A percentile compares a stretch with the other conserved stretches of the same genome.
Conservation (phyloP, 148 eudicot species). For the Camellia sinensis region DNA sequence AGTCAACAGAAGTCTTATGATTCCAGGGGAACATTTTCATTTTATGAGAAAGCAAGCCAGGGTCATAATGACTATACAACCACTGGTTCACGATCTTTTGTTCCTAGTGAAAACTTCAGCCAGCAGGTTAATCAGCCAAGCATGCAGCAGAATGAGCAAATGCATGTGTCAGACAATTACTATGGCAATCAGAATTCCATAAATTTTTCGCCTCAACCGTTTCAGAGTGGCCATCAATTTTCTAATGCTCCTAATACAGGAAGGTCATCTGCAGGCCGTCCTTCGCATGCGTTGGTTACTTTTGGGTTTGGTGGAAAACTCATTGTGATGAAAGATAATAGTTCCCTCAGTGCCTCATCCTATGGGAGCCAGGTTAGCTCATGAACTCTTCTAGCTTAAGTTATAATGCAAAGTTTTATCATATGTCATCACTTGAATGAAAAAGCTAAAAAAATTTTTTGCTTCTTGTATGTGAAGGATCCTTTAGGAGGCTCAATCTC, state of each 20-base stretch:
- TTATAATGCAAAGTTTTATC: not conserved
- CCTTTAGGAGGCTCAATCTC: slow-evolving; percentile 54
- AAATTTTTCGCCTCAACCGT: slow-evolving; percentile 41
- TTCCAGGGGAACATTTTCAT: slow-evolving; percentile 29
- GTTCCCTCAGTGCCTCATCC: slow-evolving; percentile 33
- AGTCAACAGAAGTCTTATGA: slow-evolving; percentile 27
- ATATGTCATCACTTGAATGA: not conserved
- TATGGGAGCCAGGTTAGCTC: slow-evolving; percentile 63
- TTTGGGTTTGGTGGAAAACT: slow-evolving; percentile 97
- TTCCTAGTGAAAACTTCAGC: slow-evolving; percentile 38
- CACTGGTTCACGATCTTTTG: slow-evolving; percentile 30
- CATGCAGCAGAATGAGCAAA: slow-evolving; percentile 37
- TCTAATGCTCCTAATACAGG: slow-evolving; percentile 40
- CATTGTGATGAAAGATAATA: slow-evolving; percentile 59
- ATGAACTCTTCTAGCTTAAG: slow-evolving; percentile 7
- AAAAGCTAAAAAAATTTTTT: slow-evolving; percentile 18
- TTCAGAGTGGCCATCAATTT: slow-evolving; percentile 34
- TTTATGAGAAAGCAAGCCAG: slow-evolving; percentile 33
- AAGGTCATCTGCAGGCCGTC: slow-evolving; percentile 75
- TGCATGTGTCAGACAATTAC: slow-evolving; percentile 33
- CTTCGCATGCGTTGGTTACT: slow-evolving; percentile 74
- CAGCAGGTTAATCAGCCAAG: slow-evolving; percentile 39
- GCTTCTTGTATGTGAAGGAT: slow-evolving; percentile 52
- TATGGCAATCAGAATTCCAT: slow-evolving; percentile 34
- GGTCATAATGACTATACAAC: slow-evolving; percentile 29